Evolutionary conservation across 2,329 filamentous ascomycete genomes (phyloP).

Genomic region (Stachybotrys chartarum): DNA sequence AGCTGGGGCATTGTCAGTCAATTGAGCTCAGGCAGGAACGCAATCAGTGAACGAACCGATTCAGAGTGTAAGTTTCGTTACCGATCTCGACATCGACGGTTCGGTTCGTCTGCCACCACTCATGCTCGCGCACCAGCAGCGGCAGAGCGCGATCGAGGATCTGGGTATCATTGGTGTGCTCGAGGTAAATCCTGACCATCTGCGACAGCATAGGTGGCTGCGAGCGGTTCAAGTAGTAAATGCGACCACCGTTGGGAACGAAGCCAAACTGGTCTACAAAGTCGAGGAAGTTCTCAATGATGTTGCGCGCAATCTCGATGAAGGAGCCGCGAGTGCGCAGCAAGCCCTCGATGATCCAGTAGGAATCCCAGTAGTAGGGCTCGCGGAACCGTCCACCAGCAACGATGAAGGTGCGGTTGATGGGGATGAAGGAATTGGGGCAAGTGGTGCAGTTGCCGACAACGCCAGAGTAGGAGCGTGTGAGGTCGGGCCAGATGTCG

Average conservation of each 20-base stretch:
- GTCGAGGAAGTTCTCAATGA: constrained; percentile 64
- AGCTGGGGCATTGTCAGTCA: constrained; percentile 21
- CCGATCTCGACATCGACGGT: constrained; percentile 43
- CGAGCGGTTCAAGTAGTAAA: constrained; percentile 62
- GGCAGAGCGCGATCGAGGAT: constrained; percentile 55
- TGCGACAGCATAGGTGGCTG: constrained; percentile 59
- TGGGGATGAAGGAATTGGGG: constrained; percentile 57
- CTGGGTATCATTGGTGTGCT: constrained; percentile 56
- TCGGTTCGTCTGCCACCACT: constrained; percentile 56
- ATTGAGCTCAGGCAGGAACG: not conserved
- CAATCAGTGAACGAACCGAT: constrained; percentile 33
- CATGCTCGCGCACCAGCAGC: constrained; percentile 55
- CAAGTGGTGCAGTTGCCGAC: constrained; percentile 48
- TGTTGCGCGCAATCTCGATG: constrained; percentile 55
- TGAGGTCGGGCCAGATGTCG: constrained; percentile 62
- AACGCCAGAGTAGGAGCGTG: constrained; percentile 48
- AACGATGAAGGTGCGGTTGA: constrained; percentile 63
- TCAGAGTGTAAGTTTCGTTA: constrained; percentile 45
- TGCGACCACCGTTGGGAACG: constrained; percentile 59
- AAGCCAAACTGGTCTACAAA: constrained; percentile 58
- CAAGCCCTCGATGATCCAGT: constrained; percentile 61
- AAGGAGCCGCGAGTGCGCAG: constrained; percentile 58
- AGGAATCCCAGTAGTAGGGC: constrained; percentile 66
- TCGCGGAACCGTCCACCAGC: constrained; percentile 65
- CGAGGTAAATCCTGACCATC: constrained; percentile 59